Conservation (phyloP, 257 asterid species). For the Solanum etuberosum region DNA sequence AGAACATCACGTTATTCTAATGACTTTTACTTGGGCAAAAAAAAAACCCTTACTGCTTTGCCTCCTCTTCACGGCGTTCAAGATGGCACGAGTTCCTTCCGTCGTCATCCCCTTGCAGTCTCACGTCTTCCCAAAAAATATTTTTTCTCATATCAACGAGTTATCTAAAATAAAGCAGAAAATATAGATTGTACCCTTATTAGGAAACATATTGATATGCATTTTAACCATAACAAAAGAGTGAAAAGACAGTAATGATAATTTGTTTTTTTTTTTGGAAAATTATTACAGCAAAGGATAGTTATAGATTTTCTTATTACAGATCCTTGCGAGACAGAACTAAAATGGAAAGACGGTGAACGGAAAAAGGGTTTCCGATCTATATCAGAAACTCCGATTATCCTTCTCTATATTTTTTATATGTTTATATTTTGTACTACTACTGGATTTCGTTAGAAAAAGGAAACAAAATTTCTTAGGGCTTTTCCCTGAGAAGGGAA, state of each 20-base stretch:
- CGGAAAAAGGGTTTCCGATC: conserved; percentile 3
- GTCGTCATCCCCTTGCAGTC: conserved; percentile 14
- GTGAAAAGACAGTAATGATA: neutral
- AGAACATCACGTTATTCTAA: conserved; percentile 30
- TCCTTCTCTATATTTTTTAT: conserved; percentile 3
- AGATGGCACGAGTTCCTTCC: conserved; percentile 52
- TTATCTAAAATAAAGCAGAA: neutral
- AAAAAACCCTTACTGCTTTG: neutral
- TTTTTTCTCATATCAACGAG: neutral
- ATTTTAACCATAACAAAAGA: neutral
- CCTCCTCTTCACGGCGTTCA: conserved; percentile 31
- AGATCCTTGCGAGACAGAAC: conserved; percentile 14
- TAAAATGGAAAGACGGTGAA: neutral
- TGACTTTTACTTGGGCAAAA: neutral
- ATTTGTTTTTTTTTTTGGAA: neutral
- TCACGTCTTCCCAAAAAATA: neutral
- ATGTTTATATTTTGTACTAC: conserved; percentile 15
- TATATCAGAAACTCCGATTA: conserved; percentile 10
- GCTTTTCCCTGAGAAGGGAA: conserved; percentile 70
- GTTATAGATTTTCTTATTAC: conserved; percentile 14
- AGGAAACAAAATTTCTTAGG: conserved; percentile 23
- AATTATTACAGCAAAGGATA: conserved; percentile 18
- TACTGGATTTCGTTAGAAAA: conserved; percentile 12
- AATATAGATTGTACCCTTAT: conserved; percentile 11
- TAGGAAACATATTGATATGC: conserved; percentile 26